These are phyloP conservation scores for Bonnemaisonia californica DNA, from an alignment of 31 red algal species.

Conservation along the genomic window DNA sequence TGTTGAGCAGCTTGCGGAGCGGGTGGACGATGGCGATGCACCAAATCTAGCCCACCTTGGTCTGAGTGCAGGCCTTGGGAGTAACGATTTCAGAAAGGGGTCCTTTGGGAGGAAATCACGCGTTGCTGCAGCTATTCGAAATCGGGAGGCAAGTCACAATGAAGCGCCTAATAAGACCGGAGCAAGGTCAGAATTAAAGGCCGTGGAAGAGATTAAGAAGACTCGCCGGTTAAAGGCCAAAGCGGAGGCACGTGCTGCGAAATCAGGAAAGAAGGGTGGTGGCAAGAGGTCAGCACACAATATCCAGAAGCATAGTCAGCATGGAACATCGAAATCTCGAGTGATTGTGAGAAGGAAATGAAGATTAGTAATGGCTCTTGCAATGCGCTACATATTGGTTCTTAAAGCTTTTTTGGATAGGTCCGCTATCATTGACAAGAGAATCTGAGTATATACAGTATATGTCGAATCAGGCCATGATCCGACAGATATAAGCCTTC, in stretches of 20 bases:
- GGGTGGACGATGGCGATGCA: constrained; percentile 26
- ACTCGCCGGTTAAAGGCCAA: constrained; percentile 72
- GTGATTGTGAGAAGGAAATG: constrained; percentile 66
- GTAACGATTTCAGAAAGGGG: constrained; percentile 64
- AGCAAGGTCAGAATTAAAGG: constrained; percentile 53
- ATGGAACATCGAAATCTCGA: constrained; percentile 21
- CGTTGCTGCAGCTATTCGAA: constrained; percentile 45
- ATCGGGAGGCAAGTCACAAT: neutral
- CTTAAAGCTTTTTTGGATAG: too few species aligned
- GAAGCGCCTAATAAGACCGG: neutral
- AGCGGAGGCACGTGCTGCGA: constrained; percentile 43
- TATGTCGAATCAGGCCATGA: too few species aligned
- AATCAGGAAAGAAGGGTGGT: constrained; percentile 36
- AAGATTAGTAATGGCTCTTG: constrained; percentile 35
- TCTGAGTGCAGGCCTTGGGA: constrained; percentile 41
- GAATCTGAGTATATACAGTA: too few species aligned
- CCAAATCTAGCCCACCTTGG: neutral
- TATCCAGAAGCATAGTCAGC: constrained; percentile 42
- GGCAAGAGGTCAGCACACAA: constrained; percentile 1
- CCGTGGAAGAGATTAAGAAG: constrained; percentile 71
- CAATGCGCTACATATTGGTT: too few species aligned
- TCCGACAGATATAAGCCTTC: constrained; percentile 39
- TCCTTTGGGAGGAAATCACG: constrained; percentile 52
- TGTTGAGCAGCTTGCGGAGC: constrained; percentile 62
- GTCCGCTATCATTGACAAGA: too few species aligned